Evolutionary conservation across 208 protist species (phyloP).

Genomic region (Leishmania amazonensis): DNA sequence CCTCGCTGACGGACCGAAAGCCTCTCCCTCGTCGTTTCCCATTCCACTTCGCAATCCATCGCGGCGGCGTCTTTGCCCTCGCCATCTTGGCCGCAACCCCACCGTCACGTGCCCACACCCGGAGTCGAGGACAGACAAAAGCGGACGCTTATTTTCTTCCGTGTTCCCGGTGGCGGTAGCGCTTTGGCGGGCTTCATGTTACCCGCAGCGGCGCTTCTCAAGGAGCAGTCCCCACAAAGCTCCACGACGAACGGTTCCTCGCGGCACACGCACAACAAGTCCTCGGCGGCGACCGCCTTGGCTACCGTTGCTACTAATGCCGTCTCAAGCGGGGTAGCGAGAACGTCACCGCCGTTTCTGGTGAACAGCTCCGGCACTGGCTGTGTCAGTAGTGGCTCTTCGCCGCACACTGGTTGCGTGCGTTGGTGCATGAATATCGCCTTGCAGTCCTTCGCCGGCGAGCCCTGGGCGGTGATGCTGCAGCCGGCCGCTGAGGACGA

Average conservation of each 20-base stretch:
- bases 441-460: slow-evolving; percentile 73
- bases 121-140: not conserved
- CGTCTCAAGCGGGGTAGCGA: not conserved
- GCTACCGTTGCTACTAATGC: not conserved
- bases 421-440: slow-evolving; percentile 83
- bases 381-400: slow-evolving; percentile 11
- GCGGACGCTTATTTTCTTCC: not conserved
- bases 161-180: not conserved
- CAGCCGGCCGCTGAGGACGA: slow-evolving; percentile 34
- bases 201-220: not conserved
- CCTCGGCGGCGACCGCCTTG: slow-evolving; percentile 9
- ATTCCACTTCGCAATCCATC: not conserved
- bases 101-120: not conserved
- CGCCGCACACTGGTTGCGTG: slow-evolving; percentile 41
- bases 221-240: slow-evolving; percentile 6
- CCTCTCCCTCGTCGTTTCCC: not conserved
- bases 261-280: slow-evolving; percentile 7
- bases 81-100: not conserved
- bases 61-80: not conserved
- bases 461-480: slow-evolving; percentile 71
- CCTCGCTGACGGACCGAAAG: not conserved
- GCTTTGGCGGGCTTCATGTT: slow-evolving; percentile 7
- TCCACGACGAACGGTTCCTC: not conserved
- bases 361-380: slow-evolving; percentile 1
- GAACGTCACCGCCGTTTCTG: slow-evolving; percentile 8